Base-by-base conservation (phyloP, 768 basidiomycete genomes). In the Leucosporidium yakuticum region DNA sequence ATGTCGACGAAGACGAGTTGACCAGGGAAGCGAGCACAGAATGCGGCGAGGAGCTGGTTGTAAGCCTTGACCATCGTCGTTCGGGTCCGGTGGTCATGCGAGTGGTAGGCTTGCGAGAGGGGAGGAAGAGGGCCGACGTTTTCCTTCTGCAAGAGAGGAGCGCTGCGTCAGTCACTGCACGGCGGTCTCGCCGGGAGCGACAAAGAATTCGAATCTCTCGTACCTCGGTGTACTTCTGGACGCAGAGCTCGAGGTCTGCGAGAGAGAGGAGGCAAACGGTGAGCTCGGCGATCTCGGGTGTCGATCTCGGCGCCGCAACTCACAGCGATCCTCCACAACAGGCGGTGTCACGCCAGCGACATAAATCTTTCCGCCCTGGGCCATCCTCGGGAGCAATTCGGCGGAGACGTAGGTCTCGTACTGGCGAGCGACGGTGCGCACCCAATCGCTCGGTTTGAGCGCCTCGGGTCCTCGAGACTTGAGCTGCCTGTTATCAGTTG, bases 1-100 rank as follows among this genome's bases (percentile, higher is more conserved):
- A 71, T 71, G 34, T 65, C 61, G 67, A 71, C 67, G 64, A 64
- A 65, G 12, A 29, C 8, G 54, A 71, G 58, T 27, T 34, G 48
- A 21, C 5, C 6, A 25, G 27, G 47, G 48, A 68, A 27, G n/a
- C 50, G 50, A 1, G 63, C 49, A 25, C 70, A 71, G 58, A 71
- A 68, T 1, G 51, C 2, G 20, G 47, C 44, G 32, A 71, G 31
- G 23, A 63, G 27, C 23, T 48, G 11, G 64, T 71, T 71, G 70
- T 49, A 57, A 21, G 54, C 44, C 25, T 55, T 39, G 56, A 65
- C 67, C 60, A 71, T 62, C 7, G 15, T 0, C 0, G n/a, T 5
- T 6, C 70, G 66, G 17, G 70, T 71, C 0, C 14, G 5, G 48
- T 65, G 54, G 56, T 71, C 67, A 61, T 62, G 49, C 0, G 63